These are phyloP conservation scores for Saccharomycopsis babjevae DNA, from an alignment of 805 yeast species.

Conservation along the genomic window DNA sequence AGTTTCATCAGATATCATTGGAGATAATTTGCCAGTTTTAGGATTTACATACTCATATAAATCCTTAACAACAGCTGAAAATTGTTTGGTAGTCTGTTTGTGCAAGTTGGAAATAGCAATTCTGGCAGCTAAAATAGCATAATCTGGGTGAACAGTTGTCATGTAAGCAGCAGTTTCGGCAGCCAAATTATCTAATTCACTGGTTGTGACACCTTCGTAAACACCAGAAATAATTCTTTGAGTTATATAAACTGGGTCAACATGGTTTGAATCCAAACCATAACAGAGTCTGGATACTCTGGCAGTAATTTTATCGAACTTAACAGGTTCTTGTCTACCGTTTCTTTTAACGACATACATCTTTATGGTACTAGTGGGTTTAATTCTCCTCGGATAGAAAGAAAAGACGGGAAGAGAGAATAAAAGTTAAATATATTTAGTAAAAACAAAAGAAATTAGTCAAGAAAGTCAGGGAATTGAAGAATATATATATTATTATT, in stretches of 20 bases:
- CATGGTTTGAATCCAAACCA: constrained; percentile 83
- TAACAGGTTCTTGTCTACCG: constrained; percentile 89
- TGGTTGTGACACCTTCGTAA: constrained; percentile 92
- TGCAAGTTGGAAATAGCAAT: constrained; percentile 90
- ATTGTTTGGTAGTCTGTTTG: constrained; percentile 84
- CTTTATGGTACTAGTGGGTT: neutral
- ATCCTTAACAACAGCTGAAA: constrained; percentile 64
- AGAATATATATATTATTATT: neutral
- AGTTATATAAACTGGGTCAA: constrained; percentile 92
- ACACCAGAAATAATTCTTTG: constrained; percentile 95
- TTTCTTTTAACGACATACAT: constrained; percentile 89
- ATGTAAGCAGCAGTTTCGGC: constrained; percentile 97
- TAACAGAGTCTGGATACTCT: constrained; percentile 88
- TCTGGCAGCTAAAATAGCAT: constrained; percentile 90
- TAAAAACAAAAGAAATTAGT: no score
- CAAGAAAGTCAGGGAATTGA: neutral
- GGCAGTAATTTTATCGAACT: constrained; percentile 95
- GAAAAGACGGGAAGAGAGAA: neutral
- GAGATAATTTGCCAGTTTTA: constrained; percentile 52
- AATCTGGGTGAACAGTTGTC: constrained; percentile 98
- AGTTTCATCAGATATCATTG: constrained; percentile 63
- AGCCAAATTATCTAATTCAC: constrained; percentile 73
- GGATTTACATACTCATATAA: constrained; percentile 76
- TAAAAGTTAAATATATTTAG: neutral
- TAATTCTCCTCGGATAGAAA: no score